Evolutionary conservation across 164 flowering plant genomes (phyloP), one percentile per base, ranked within the genome.

Genomic region (Piper betle): DNA sequence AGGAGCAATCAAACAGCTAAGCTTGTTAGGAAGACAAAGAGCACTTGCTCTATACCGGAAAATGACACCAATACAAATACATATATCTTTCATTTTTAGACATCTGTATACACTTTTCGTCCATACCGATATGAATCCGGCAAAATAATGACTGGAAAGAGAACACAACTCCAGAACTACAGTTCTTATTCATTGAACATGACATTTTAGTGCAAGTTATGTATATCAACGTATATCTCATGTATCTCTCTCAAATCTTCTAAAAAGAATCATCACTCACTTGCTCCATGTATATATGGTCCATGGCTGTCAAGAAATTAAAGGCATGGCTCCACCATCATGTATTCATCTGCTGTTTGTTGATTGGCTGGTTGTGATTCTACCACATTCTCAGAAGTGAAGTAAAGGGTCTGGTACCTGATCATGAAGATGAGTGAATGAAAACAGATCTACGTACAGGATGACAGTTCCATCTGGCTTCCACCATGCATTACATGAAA

Each of bases 1-100:
- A 61, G 72, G 64, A 60, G 60, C 68, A 55, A 69, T 64, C 72
- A 43, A 50, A 69, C 65, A 69, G 69, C 66, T 68, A 65, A 70
- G 53, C 5, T n/a, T 57, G 57, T 61, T 58, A 9, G 42, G 43
- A 62, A 62, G 54, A 52, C 46, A 40, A 58, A 46, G 25, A 58
- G 42, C 59, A 54, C 52, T 41, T 60, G 4, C 37, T 55, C 56
- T 19, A 67, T 5, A 25, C 25, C 13, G 20, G 53, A 60, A 42
- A 60, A 60, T 43, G 53, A 42, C 33, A 25, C 33, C 33, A 25
- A 25, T 25, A 25, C 33, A 25, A 1, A 25, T 25, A 25, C 33
- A 25, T 25, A 25, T 25, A 25, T 25, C 33, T 25, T 25, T 25
- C 33, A 25, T 25, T 25, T 25, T 25, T 25, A 25, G 1, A 25